Base-by-base conservation (phyloP, 495 filamentous ascomycete genomes). In the Annulohypoxylon nitens region DNA sequence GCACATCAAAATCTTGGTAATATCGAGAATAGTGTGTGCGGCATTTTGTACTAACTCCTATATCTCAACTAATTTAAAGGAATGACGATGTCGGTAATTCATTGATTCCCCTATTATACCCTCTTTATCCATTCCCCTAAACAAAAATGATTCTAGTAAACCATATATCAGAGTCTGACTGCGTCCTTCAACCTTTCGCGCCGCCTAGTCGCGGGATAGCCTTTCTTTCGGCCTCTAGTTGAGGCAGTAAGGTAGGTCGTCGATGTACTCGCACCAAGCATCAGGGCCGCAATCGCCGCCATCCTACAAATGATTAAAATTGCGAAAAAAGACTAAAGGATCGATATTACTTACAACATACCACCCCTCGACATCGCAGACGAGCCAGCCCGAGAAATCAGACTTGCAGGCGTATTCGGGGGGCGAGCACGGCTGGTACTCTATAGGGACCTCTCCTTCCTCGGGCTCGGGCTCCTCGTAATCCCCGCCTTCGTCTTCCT, bases 351-450 rank as follows among this genome's bases (percentile, higher is more conserved):
- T 74, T 34, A 84, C 80, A 34, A 84, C 53, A 12, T 64, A 76
- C 43, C 59, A 78, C 43, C 83, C 79, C 14, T 84, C 67, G 25
- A 82, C 76, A 53, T 82, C 84, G 41, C 80, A 67, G 33, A 86
- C 77, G 54, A 74, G 64, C 75, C 75, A 79, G 36, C 77, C 75
- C 1, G 70, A 59, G 43, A 70, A 53, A 50, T 79, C 73, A 25
- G 65, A 26, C 61, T 77, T 77, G 75, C 77, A 79, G 34, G 16
- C 18, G 36, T 79, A 79, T 0, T 57, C 33, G 9, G 70, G 67
- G 10, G 73, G 67, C 8, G 64, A 63, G 67, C 77, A 79, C 11
- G 62, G 3, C 45, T 41, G 5, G 20, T 25, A n/a, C 2, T 30
- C 26, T 30, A 25, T 14, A 48, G 57, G 0, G 20, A 11, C 14